phyloP scores from a whole-genome alignment of 257 asterid species.

The Verbascum thapsus region DNA sequence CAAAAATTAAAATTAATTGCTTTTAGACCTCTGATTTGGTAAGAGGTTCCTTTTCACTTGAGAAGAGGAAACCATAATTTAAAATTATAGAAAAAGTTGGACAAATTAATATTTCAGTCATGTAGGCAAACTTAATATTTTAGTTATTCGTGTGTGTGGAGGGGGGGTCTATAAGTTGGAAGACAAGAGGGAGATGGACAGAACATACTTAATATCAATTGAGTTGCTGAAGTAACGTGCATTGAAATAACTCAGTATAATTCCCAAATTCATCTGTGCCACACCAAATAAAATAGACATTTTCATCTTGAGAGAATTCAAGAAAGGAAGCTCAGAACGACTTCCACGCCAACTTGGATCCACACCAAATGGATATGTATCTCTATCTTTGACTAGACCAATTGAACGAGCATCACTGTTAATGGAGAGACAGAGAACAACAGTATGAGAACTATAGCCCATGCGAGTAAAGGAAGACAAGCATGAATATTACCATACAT shows the following conservation, averaged over 20 bases:
- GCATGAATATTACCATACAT: not conserved
- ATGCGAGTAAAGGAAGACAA: conserved; percentile 4
- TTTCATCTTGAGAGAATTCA: conserved; percentile 98
- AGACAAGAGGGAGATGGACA: conserved; percentile 22
- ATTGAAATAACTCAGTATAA: conserved; percentile 82
- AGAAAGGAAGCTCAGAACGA: conserved; percentile 95
- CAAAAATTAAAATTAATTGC: too few species aligned
- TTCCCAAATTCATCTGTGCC: conserved; percentile 96
- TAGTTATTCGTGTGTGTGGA: too few species aligned
- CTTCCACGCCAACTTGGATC: conserved; percentile 99
- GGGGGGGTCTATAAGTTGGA: too few species aligned
- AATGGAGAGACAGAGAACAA: conserved; percentile 28
- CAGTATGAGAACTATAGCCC: conserved; percentile 24
- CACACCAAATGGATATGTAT: conserved; percentile 94
- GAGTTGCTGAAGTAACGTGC: conserved; percentile 75
- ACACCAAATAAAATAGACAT: conserved; percentile 92
- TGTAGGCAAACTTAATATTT: too few species aligned
- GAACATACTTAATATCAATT: conserved; percentile 67
- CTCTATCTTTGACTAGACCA: conserved; percentile 71
- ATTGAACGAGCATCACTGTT: conserved; percentile 73
- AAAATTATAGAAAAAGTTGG: too few species aligned
- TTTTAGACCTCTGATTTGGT: too few species aligned
- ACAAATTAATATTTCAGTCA: too few species aligned
- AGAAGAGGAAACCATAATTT: too few species aligned
- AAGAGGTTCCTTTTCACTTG: too few species aligned